Percentiles rank a stretch among this genome's conserved stretches.
phyloP scores from a whole-genome alignment of 2,329 filamentous ascomycete species.

The Neodidymelliopsis sp. region DNA sequence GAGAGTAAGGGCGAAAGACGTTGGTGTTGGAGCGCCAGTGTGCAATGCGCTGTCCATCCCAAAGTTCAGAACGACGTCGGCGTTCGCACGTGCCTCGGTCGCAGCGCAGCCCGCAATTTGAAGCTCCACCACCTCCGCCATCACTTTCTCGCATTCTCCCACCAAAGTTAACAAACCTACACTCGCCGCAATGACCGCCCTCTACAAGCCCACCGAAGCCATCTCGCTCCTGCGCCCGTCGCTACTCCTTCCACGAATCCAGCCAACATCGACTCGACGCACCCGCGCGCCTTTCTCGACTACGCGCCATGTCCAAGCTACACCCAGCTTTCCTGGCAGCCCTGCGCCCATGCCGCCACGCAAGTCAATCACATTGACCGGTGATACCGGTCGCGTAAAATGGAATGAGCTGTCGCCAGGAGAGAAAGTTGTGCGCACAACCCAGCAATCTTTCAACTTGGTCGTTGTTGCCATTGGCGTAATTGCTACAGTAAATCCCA shows the following conservation, averaged over 20 bases:
- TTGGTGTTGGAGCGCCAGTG: slow-evolving; percentile 1
- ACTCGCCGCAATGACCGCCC: slow-evolving; percentile 33
- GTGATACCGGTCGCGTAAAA: slow-evolving; percentile 81
- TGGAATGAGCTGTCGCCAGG: slow-evolving; percentile 78
- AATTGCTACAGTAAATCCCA: slow-evolving; percentile 71
- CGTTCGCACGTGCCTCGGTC: slow-evolving; percentile 22
- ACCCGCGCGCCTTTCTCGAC: slow-evolving; percentile 39
- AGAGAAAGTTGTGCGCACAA: slow-evolving; percentile 85
- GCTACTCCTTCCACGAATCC: slow-evolving; percentile 33
- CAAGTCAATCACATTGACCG: slow-evolving; percentile 80
- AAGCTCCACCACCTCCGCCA: slow-evolving; percentile 18
- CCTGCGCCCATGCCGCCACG: slow-evolving; percentile 59
- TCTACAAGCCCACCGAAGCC: slow-evolving; percentile 42
- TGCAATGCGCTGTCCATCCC: slow-evolving; percentile 31
- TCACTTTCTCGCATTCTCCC: not conserved
- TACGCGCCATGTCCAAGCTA: slow-evolving; percentile 32
- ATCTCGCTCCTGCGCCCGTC: slow-evolving; percentile 40
- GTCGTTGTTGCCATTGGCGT: slow-evolving; percentile 77
- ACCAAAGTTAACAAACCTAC: not conserved
- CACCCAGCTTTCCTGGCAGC: slow-evolving; percentile 35
- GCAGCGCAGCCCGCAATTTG: slow-evolving; percentile 26
- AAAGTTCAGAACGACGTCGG: slow-evolving; percentile 26
- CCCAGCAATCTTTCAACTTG: slow-evolving; percentile 91
- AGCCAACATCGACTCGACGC: slow-evolving; percentile 14
- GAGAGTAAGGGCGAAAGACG: not conserved